These are phyloP conservation scores for Trichoderma polysporum DNA, from an alignment of 2,329 filamentous ascomycete genomes.

Conservation along the genomic window DNA sequence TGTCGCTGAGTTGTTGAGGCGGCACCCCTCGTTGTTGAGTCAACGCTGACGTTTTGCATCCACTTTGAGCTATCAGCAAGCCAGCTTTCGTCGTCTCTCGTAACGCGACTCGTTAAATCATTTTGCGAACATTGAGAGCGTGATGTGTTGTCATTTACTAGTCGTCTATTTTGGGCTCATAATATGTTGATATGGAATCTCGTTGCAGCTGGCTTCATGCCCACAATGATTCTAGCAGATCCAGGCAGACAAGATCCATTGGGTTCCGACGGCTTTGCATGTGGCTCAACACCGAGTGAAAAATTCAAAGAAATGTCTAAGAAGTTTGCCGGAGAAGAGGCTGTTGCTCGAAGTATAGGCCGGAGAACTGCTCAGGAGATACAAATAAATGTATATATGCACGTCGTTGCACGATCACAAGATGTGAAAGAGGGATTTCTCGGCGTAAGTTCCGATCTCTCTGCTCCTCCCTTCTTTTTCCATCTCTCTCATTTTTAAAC, in stretches of 20 bases:
- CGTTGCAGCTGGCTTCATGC: background rate
- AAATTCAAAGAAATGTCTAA: background rate
- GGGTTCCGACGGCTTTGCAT: background rate
- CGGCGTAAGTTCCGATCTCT: background rate
- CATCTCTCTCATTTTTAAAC: too few relatives aligned
- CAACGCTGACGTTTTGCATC: background rate
- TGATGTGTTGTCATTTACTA: background rate
- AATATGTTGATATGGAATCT: background rate
- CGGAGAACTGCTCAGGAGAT: background rate
- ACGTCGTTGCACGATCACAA: slow-evolving; percentile 3
- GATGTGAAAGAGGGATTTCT: background rate
- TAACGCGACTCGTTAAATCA: background rate
- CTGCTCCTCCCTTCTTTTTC: background rate
- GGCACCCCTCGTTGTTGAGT: background rate
- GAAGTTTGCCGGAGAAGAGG: slow-evolving; percentile 3
- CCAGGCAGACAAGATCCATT: background rate
- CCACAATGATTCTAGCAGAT: background rate
- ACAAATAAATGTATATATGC: slow-evolving; percentile 5
- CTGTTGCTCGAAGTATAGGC: background rate
- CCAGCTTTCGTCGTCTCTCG: background rate
- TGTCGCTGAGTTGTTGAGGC: background rate
- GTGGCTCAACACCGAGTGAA: background rate
- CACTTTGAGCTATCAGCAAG: background rate
- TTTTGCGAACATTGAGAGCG: background rate
- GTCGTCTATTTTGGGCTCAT: background rate